These are phyloP conservation scores for Oryza longistaminata DNA, from an alignment of 176 grass and related monocot genomes.

Conservation along the genomic window DNA sequence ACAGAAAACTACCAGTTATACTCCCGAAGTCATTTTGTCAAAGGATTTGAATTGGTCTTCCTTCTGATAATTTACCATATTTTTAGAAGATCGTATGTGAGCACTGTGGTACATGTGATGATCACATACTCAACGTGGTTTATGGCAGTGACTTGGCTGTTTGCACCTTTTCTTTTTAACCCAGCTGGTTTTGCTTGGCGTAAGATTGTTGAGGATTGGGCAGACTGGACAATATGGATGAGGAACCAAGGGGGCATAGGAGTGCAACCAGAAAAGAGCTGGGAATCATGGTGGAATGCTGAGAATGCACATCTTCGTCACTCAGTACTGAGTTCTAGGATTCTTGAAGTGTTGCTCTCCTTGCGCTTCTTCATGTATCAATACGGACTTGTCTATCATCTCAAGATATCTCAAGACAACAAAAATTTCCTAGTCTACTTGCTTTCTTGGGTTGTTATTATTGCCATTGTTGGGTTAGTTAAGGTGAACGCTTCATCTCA, in stretches of 20 bases:
- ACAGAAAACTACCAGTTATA: constrained; percentile 92
- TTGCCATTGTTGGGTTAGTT: constrained; percentile 74
- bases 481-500: constrained; percentile 62
- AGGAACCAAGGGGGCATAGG: constrained; percentile 85
- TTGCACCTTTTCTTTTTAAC: constrained; percentile 93
- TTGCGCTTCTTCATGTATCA: constrained; percentile 95
- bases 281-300: constrained; percentile 97
- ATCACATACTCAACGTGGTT: constrained; percentile 96
- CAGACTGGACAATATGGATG: constrained; percentile 91
- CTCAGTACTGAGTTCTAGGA: constrained; percentile 70
- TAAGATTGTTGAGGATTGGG: constrained; percentile 93
- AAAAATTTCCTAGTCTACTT: constrained; percentile 89
- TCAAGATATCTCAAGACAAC: constrained; percentile 86
- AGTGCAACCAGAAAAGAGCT: constrained; percentile 88
- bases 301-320: constrained; percentile 84
- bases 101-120: constrained; percentile 68
- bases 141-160: constrained; percentile 89
- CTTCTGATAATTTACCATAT: constrained; percentile 82
- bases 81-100: constrained; percentile 72
- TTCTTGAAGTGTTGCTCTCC: constrained; percentile 81
- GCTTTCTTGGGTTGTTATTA: constrained; percentile 92
- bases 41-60: constrained; percentile 91
- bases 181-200: constrained; percentile 85
- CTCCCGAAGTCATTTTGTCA: constrained; percentile 92
- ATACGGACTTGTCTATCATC: constrained; percentile 94